Base-by-base conservation (phyloP, 441 rosid genomes). In the Melastoma candidum region DNA sequence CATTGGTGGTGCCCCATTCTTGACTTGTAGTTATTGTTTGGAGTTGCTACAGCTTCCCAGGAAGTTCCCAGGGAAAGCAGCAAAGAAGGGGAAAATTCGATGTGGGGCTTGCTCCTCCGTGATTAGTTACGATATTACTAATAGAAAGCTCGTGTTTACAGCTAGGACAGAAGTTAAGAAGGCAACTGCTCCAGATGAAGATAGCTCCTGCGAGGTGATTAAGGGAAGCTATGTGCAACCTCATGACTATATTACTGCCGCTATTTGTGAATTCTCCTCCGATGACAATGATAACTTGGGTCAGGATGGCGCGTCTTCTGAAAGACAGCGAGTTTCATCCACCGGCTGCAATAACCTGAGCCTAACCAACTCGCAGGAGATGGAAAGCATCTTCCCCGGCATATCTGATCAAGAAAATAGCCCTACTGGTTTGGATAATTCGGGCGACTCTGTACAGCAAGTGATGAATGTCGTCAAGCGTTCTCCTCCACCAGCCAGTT, bases 1-100 rank as follows among this genome's bases (percentile, higher is more conserved):
- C n/a, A 89, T 78, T 64, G 87, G 92, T 36, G 98, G 88, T 51
- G 87, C 97, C 51, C 95, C 97, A 0, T 84, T 92, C 66, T 43
- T 84, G 22, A 68, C 67, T n/a, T 92, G 98, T 70, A 66, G 49
- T 44, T 79, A 71, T 63, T 92, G 95, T 73, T 82, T 74, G 56
- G 92, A 78, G 54, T 63, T 88, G 48, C 72, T 92, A 67, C 77
- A 77, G 57, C 58, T 92, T 54, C 97, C 98, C 50, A 75, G 69
- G 60, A 72, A 73, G 60, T 57, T 58, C 57, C 60, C 74, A 57
- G 64, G 61, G 27, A 56, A 56, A 46, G 70, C 63, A 2, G 84
- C 75, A 54, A 73, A 59, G 61, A 71, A 61, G 57, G 78, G 79
- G 47, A 84, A 75, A 66, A 61, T 92, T 22, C 81, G 61, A 36